Evolutionary conservation across 345 rosid genomes (phyloP).

Genomic region (Carallia pectinifolia): DNA sequence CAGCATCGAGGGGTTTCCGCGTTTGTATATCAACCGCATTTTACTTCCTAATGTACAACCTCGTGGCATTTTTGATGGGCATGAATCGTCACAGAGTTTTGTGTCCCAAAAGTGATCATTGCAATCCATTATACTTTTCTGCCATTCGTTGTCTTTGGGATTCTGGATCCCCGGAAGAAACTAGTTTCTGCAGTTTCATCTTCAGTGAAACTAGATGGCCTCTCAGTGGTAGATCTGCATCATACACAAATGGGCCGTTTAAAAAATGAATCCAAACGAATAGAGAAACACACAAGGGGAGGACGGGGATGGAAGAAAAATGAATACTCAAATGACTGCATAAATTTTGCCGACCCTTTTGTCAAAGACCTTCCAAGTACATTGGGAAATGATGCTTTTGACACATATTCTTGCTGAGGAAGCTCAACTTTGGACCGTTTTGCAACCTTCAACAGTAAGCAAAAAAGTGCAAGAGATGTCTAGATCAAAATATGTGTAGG

Average conservation of each 20-base stretch:
- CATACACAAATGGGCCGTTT: constrained; percentile 6
- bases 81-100: background rate
- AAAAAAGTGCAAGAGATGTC: constrained; percentile 6
- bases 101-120: background rate
- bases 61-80: background rate
- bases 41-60: constrained; percentile 18
- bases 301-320: too few species aligned
- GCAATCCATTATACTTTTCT: constrained; percentile 2
- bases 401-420: constrained; percentile 37
- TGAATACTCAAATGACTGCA: background rate
- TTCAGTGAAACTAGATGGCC: constrained; percentile 62
- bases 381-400: constrained; percentile 40
- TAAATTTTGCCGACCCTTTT: constrained; percentile 48
- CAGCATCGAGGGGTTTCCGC: constrained; percentile 18
- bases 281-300: too few species aligned
- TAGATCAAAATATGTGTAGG: constrained; percentile 1
- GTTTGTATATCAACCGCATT: background rate
- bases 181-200: constrained; percentile 68
- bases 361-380: constrained; percentile 30
- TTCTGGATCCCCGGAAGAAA: constrained; percentile 47
- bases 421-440: constrained; percentile 40
- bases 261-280: background rate
- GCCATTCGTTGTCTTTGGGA: background rate
- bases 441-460: constrained; percentile 40
- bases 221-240: constrained; percentile 46